Evolutionary conservation across 2,329 filamentous ascomycete genomes (phyloP), one percentile per base, ranked within the genome.

Genomic region (Talaromyces sp.): DNA sequence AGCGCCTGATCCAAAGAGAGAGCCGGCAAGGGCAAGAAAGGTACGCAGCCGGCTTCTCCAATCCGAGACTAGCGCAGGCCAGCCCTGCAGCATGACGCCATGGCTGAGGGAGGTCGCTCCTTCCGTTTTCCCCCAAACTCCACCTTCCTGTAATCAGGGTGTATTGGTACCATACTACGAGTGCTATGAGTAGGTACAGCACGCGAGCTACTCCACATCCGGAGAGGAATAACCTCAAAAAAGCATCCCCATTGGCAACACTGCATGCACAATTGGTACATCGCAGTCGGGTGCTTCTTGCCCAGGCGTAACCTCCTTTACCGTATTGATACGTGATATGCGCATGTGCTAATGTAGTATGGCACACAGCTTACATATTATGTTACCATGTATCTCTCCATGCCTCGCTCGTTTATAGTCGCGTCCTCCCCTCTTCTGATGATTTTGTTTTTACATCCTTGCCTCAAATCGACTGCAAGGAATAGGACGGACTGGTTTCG

Each of bases 191-290:
- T 31, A 31, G 27, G 5, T 31, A 5, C 60, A 64, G 27, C 54
- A 64, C 62, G 54, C 54, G 62, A 64, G 57, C 62, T 64, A 60
- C 62, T 64, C 62, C 62, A 64, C 62, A 64, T 64, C 62, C 62
- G 62, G 62, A 24, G 19, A 47, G 6, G 41, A 47, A 41, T 31
- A 43, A 14, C 37, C 54, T 50, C 50, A 54, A 22, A 54, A 54
- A 22, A 56, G 33, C 31, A 37, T 56, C 52, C 5, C 33, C 19
- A 56, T 56, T 56, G 52, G 52, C 13, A 37, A 22, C 31, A 35
- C n/a, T 56, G 52, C n/a, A 56, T 56, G 52, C 52, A 22, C 31
- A 35, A 33, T 35, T 33, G 50, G 16, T 35, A 39, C 19, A 16
- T 14, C 11, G 31, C 10, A 33, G 41, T 64, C 45, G 35, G 31